Base-by-base conservation (phyloP, 305 asterid species). In the Ruellia speciosa region DNA sequence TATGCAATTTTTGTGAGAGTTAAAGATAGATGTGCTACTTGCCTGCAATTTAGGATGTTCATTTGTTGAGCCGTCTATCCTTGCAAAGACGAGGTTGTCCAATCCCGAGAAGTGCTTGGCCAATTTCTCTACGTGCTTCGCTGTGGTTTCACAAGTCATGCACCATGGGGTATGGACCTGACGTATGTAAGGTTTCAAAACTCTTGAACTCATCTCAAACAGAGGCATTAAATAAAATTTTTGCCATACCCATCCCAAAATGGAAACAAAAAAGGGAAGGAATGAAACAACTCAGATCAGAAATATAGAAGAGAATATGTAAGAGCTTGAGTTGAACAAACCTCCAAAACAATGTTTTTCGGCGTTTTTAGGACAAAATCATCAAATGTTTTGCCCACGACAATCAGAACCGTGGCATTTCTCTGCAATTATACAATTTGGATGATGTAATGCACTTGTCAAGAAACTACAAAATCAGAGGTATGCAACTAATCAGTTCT, bases 121-220 rank as follows among this genome's bases (percentile, higher is more conserved):
- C 85, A 92, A 64, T 76, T 92, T 92, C 83, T 92, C 93, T 15
- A 88, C 66, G 56, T 92, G 93, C 74, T 92, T 92, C 90, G 82
- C 79, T 52, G 82, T 81, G 43, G 86, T 72, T 71, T 92, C 96
- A 39, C 99, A 92, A 49, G 73, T 75, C 65, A 88, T 76, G 86
- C 99, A 92, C 96, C 99, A 92, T 8, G 96, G 96, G 4, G 96
- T 79, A 63, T 88, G 83, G 68, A 92, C 85, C 98, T 89, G 67
- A 68, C 54, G 35, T 55, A 60, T 20, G 19, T 20, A 13, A 52
- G 43, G 37, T 67, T 47, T 24, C n/a, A n/a, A n/a, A n/a, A n/a
- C n/a, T n/a, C n/a, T n/a, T n/a, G n/a, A n/a, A n/a, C n/a, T n/a
- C n/a, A n/a, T n/a, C n/a, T n/a, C n/a, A n/a, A n/a, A n/a, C n/a